Conservation (phyloP, 139 green algal genomes). For the Desmodesmus armatus region DNA sequence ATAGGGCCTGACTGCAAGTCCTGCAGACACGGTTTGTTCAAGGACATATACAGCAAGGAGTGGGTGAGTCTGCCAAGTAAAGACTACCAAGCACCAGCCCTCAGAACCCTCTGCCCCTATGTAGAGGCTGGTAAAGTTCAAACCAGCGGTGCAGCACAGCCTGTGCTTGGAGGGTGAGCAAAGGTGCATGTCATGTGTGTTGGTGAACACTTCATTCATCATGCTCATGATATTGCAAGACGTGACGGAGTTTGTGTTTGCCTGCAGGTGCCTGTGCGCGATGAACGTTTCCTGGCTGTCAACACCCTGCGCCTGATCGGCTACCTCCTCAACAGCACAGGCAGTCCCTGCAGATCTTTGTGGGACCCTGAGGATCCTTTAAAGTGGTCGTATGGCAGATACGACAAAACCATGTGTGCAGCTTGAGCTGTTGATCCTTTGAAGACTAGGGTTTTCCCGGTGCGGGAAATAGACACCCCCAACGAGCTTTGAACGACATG, state of each 20-base stretch:
- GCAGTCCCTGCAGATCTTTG: conserved; percentile 17
- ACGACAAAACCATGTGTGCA: conserved; percentile 30
- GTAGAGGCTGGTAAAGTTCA: too few relatives aligned
- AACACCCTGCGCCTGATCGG: conserved; percentile 25
- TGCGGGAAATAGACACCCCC: too few relatives aligned
- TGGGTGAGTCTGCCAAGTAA: neutral
- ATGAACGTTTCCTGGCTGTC: conserved; percentile 42
- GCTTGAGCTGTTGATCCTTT: too few relatives aligned
- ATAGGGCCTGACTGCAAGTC: conserved; percentile 23
- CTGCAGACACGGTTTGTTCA: conserved; percentile 22
- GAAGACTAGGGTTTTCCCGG: too few relatives aligned
- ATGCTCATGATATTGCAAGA: too few relatives aligned
- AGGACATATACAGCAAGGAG: conserved; percentile 39
- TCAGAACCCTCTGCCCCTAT: neutral
- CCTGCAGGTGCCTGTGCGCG: conserved; percentile 26
- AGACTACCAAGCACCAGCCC: neutral
- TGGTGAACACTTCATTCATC: too few relatives aligned
- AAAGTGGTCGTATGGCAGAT: conserved; percentile 27
- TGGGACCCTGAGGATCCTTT: conserved; percentile 38
- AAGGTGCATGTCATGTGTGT: too few relatives aligned
- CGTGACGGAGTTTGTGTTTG: too few relatives aligned
- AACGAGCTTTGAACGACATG: too few relatives aligned
- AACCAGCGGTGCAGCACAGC: too few relatives aligned
- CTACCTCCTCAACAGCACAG: neutral
- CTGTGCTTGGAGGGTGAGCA: too few relatives aligned